Conservation (phyloP, 2,329 filamentous ascomycete genomes). For the Penicillium sp. region DNA sequence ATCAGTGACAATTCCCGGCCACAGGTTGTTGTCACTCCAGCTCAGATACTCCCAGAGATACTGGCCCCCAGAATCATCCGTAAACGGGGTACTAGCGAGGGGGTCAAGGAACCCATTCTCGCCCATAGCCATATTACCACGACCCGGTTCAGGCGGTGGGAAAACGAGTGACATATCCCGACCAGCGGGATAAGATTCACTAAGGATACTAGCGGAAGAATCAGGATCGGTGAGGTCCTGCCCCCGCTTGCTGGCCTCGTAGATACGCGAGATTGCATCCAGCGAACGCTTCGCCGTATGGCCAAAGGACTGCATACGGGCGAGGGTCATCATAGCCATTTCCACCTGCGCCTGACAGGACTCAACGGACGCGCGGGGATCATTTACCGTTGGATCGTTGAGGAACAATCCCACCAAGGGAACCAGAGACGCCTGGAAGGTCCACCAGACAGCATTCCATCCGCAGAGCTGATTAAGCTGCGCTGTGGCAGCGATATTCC, state of each 20-base stretch:
- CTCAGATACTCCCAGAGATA: constrained; percentile 42
- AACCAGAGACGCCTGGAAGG: constrained; percentile 78
- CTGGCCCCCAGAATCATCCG: constrained; percentile 33
- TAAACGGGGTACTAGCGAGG: constrained; percentile 23
- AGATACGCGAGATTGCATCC: constrained; percentile 64
- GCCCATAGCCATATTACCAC: constrained; percentile 17
- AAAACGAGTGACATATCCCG: constrained; percentile 20
- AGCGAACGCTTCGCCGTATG: constrained; percentile 62
- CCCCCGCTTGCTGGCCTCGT: constrained; percentile 53
- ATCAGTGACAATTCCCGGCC: constrained; percentile 29
- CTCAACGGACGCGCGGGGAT: constrained; percentile 57
- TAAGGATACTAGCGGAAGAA: constrained; percentile 13
- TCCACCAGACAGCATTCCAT: constrained; percentile 80
- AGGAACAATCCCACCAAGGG: constrained; percentile 70
- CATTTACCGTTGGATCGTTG: constrained; percentile 50
- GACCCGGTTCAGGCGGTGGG: constrained; percentile 20
- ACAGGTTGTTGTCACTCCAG: constrained; percentile 40
- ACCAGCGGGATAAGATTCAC: constrained; percentile 16
- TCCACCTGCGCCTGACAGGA: constrained; percentile 58
- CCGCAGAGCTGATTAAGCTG: constrained; percentile 72
- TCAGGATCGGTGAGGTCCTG: constrained; percentile 15
- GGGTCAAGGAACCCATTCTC: constrained; percentile 29
- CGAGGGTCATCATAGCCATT: constrained; percentile 36
- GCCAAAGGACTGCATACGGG: constrained; percentile 64
- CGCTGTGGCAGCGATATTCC: constrained; percentile 70